Conservation (phyloP, 805 yeast species). For the Yueomyces sp. region DNA sequence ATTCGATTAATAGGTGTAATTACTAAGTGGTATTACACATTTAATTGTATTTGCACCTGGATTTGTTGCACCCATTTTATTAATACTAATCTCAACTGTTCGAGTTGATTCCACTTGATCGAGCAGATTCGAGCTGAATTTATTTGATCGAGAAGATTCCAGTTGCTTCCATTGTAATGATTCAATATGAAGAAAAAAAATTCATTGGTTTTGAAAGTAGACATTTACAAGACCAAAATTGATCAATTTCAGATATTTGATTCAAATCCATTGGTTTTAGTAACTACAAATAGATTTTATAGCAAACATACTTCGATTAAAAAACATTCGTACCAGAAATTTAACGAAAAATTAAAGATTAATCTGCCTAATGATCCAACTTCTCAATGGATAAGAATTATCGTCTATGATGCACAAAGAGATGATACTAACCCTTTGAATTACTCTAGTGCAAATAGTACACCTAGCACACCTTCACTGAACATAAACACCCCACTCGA, state of each 20-base stretch:
- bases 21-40: too few relatives aligned
- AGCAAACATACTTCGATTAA: constrained; percentile 13
- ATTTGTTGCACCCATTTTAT: too few relatives aligned
- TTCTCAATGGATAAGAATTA: constrained; percentile 17
- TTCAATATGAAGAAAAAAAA: too few relatives aligned
- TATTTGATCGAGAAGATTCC: too few relatives aligned
- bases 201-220: neutral
- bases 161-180: too few relatives aligned
- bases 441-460: neutral
- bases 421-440: neutral
- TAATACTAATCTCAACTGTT: too few relatives aligned
- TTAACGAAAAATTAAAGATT: constrained; percentile 18
- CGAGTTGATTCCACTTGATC: too few relatives aligned
- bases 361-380: constrained; percentile 16
- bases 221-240: neutral
- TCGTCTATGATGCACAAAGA: constrained; percentile 16
- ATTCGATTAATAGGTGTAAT: too few relatives aligned
- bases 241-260: constrained; percentile 4
- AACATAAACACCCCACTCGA: neutral
- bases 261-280: constrained; percentile 20
- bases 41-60: too few relatives aligned
- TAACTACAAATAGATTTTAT: constrained; percentile 15
- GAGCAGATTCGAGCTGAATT: too few relatives aligned
- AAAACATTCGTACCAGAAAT: constrained; percentile 10
- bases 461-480: neutral